A percentile compares a stretch with the other conserved stretches of the same genome.
Evolutionary conservation across 768 basidiomycete species (phyloP).

Genomic region (Daedaleopsis sinensis): DNA sequence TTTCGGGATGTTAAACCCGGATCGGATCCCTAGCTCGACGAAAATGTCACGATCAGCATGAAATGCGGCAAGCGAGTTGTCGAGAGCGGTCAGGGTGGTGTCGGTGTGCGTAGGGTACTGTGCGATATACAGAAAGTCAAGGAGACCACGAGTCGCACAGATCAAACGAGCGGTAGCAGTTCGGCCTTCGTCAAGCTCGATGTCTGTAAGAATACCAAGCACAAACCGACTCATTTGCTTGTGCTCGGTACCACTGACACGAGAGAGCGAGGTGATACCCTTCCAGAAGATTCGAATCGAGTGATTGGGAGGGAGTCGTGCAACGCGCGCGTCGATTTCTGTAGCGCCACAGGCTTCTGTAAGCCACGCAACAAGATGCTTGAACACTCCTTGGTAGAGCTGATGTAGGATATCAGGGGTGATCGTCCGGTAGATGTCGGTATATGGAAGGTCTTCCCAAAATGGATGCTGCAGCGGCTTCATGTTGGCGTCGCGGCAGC

Average conservation of each 20-base stretch:
- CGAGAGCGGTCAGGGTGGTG: constrained; percentile 11
- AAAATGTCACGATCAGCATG: constrained; percentile 28
- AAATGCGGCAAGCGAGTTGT: constrained; percentile 16
- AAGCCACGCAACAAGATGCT: constrained; percentile 30
- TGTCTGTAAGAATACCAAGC: constrained; percentile 20
- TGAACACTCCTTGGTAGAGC: constrained; percentile 32
- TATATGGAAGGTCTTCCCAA: constrained; percentile 29
- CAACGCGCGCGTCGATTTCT: constrained; percentile 24
- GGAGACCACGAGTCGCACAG: constrained; percentile 20
- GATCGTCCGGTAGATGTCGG: constrained; percentile 27
- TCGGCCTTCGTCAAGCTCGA: constrained; percentile 6
- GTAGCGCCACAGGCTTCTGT: constrained; percentile 3
- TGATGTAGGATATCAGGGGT: constrained; percentile 35
- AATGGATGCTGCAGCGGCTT: constrained; percentile 28
- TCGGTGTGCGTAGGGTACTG: constrained; percentile 25
- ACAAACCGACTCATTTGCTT: too few relatives aligned
- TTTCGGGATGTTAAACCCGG: constrained; percentile 28
- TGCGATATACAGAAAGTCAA: constrained; percentile 31
- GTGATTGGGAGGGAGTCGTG: constrained; percentile 24
- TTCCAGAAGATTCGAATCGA: constrained; percentile 23
- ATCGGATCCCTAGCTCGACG: constrained; percentile 22
- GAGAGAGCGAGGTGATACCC: constrained; percentile 24
- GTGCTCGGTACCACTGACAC: constrained; percentile 29
- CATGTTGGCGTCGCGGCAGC: constrained; percentile 20
- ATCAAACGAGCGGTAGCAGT: constrained; percentile 19